Percentiles rank a stretch among this genome's conserved stretches.
Conservation (phyloP, 805 yeast species). For the Lachancea dasiensis region DNA sequence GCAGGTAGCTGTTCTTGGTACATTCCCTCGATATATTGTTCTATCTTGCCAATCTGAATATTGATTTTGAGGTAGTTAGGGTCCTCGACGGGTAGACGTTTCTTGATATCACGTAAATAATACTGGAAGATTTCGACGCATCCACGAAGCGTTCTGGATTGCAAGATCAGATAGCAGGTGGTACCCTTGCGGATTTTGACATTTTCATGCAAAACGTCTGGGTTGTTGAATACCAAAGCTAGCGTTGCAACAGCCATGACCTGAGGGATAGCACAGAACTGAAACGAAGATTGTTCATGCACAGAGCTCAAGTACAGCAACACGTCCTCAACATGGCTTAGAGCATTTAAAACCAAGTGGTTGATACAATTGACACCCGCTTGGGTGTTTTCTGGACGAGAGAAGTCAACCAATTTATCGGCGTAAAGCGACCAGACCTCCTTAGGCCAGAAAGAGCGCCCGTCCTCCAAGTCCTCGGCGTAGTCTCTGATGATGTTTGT, state of each 20-base stretch:
- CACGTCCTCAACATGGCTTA: slow-evolving; percentile 71
- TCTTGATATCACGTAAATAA: slow-evolving; percentile 71
- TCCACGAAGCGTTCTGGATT: slow-evolving; percentile 67
- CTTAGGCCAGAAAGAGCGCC: slow-evolving; percentile 92
- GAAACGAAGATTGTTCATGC: slow-evolving; percentile 75
- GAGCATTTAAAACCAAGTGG: slow-evolving; percentile 72
- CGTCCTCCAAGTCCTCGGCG: slow-evolving; percentile 85
- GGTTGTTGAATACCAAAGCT: slow-evolving; percentile 78
- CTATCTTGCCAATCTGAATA: slow-evolving; percentile 79
- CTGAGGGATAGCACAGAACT: slow-evolving; percentile 96
- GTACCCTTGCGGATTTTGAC: slow-evolving; percentile 90
- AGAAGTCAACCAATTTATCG: slow-evolving; percentile 54
- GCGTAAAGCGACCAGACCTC: slow-evolving; percentile 88
- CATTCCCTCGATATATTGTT: slow-evolving; percentile 76
- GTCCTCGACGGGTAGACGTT: slow-evolving; percentile 70
- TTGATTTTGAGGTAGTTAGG: slow-evolving; percentile 83
- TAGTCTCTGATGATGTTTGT: slow-evolving; percentile 95
- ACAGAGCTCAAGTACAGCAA: slow-evolving; percentile 69
- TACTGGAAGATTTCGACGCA: slow-evolving; percentile 71
- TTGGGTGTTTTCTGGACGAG: slow-evolving; percentile 39
- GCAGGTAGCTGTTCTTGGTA: slow-evolving; percentile 58
- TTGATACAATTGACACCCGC: slow-evolving; percentile 72
- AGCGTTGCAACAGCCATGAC: slow-evolving; percentile 98
- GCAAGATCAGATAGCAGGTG: slow-evolving; percentile 68
- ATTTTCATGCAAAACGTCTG: slow-evolving; percentile 57